Evolutionary conservation across 441 rosid species (phyloP).

Genomic region (Hura crepitans): DNA sequence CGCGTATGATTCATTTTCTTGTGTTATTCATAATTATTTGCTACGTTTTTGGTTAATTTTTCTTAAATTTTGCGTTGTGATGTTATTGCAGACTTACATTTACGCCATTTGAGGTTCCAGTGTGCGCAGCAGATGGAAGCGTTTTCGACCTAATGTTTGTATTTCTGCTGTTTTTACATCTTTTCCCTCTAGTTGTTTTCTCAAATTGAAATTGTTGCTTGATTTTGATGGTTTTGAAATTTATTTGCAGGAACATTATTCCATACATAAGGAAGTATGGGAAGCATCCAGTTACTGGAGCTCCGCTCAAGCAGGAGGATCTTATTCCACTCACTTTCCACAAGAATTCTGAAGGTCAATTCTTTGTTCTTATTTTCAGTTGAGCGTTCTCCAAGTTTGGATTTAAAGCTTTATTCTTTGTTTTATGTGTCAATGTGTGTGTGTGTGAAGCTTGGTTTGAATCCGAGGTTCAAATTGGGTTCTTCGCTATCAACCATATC

Average conservation of each 20-base stretch:
- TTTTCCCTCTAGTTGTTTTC: neutral
- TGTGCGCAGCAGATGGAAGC: conserved; percentile 79
- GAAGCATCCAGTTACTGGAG: conserved; percentile 83
- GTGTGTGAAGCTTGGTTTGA: neutral
- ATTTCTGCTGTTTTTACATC: neutral
- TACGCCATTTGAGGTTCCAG: conserved; percentile 76
- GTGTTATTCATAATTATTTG: neutral
- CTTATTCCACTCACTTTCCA: conserved; percentile 71
- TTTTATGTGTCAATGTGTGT: neutral
- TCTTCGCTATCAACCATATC: neutral
- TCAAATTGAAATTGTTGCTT: neutral
- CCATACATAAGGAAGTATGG: conserved; percentile 82
- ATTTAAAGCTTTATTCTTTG: neutral
- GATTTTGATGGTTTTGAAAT: conserved; percentile 10
- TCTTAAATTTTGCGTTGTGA: conserved; percentile 2
- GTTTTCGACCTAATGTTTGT: conserved; percentile 81
- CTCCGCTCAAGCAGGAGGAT: conserved; percentile 66
- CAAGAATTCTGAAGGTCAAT: conserved; percentile 72
- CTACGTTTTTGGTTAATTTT: neutral
- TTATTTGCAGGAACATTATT: conserved; percentile 54
- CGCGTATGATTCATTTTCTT: conserved; percentile 51
- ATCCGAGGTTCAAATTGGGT: neutral
- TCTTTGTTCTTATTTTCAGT: neutral
- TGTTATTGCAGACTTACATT: conserved; percentile 69
- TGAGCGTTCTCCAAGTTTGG: neutral